Base-by-base conservation (phyloP, 257 asterid genomes). In the Euphrasia confusa region DNA sequence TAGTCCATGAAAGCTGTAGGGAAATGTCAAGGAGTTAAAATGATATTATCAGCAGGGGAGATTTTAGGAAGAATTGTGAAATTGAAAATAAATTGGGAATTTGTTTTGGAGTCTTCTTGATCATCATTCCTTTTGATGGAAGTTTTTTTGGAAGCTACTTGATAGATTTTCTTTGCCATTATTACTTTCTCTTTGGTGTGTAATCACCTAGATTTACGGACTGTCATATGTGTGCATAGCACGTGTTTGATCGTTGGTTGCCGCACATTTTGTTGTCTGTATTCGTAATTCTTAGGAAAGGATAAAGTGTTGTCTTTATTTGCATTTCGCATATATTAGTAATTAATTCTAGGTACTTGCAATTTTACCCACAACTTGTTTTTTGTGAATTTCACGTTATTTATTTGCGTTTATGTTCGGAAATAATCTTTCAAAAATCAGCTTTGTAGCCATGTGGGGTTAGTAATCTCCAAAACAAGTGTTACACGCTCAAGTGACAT, bases 141-240 rank as follows among this genome's bases (percentile, higher is more conserved):
- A 62, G 47, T 58, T 24, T 35, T 71, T 18, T 71, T 18, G 10
- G 53, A 54, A 54, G 64, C 66, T 55, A 65, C 62, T 60, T 49
- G 65, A 55, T 52, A 48, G 64, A 24, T 39, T 63, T 37, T 58
- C 52, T 70, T 26, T 63, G 27, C 24, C 13, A 47, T 49, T 18
- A 13, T 18, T 65, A 44, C n/a, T 52, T 63, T 59, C 42, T 57
- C 21, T 26, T 44, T 63, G 21, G 37, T 17, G 30, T 37, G 35
- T 66, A 45, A 65, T 44, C 69, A 13, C 64, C 10, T 48, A 5
- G 54, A 12, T 55, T 26, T 30, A 26, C 3, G 32, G n/a, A 15
- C 58, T 37, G 30, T 63, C 55, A 3, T 12, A 14, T 54, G 11
- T 27, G 12, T 11, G 14, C 15, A 13, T 32, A 17, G 18, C 54